Base-by-base conservation (phyloP, 495 filamentous ascomycete genomes). In the Penicillium pulvis region DNA sequence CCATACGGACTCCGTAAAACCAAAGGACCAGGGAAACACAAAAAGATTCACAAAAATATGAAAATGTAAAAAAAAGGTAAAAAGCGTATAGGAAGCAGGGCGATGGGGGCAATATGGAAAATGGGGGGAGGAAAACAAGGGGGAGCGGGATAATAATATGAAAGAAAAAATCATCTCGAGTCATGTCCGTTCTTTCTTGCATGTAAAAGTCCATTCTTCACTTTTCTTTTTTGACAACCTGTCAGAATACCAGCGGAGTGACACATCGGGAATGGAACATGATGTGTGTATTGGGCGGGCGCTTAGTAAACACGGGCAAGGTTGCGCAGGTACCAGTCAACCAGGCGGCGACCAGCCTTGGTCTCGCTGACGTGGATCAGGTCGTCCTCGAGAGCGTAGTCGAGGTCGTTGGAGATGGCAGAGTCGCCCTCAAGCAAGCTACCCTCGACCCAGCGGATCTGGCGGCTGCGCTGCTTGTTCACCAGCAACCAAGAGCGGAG, bases 321-420 rank as follows among this genome's bases (percentile, higher is more conserved):
- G 79, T 98, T 98, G 66, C 95, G 87, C 67, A 98, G 84, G 76
- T 98, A 98, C 94, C 94, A 98, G 79, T 98, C 94, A 55, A 98
- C 93, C 69, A 98, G 77, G 75, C 93, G 93, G 60, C 94, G 85
- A 59, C 94, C 95, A 49, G 96, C 91, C 85, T 98, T 98, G 56
- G 93, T 95, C 78, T 98, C 94, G 46, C 93, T 96, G 64, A 98
- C 92, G 75, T 98, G 94, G 71, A 98, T 97, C 59, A 98, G 78
- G 74, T 98, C 95, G 78, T 91, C 89, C 81, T 98, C 90, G 75
- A 98, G 83, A 59, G 95, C 94, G 76, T 97, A 98, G 77, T 98
- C 94, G 51, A 98, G 80, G 71, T 98, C 94, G 68, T 88, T 93
- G 59, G 88, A 87, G 69, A 90, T 94, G 51, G 92, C 90, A 52